phyloP scores from a whole-genome alignment of 176 grass and related monocot genomes.

The Raddia guianensis region DNA sequence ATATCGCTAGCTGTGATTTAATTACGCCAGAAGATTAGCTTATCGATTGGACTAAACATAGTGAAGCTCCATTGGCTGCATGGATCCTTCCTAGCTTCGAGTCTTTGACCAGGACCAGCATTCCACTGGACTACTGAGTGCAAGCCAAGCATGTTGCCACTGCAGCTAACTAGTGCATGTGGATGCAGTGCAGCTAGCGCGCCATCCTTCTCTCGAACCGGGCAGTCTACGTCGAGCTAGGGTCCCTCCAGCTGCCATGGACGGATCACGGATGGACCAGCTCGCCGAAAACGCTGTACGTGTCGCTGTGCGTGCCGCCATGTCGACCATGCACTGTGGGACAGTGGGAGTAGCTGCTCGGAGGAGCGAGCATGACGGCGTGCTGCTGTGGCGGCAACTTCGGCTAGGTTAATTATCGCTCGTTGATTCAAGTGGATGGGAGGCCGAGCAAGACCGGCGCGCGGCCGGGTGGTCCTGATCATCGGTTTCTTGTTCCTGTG shows the following conservation, averaged over 20 bases:
- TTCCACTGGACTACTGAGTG: not conserved
- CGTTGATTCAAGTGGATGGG: too few species aligned
- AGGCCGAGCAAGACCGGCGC: not conserved
- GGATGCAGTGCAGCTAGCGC: not conserved
- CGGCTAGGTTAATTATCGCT: not conserved
- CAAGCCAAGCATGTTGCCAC: not conserved
- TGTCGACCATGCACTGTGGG: not conserved
- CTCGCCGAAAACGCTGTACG: not conserved
- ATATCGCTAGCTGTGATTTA: conserved; percentile 35
- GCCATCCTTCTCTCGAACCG: conserved; percentile 9
- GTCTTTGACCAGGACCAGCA: conserved; percentile 30
- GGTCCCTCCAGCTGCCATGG: not conserved
- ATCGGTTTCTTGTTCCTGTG: not conserved
- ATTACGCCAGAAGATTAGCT: conserved; percentile 26
- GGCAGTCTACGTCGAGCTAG: not conserved
- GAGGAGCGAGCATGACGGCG: not conserved
- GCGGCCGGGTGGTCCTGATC: conserved; percentile 2
- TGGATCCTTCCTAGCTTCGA: not conserved
- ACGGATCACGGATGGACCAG: not conserved
- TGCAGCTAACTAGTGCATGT: not conserved
- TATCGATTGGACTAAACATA: not conserved
- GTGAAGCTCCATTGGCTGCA: conserved; percentile 25
- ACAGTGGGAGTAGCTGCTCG: not conserved
- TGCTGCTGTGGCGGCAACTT: not conserved
- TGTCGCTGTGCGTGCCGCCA: not conserved